These are phyloP conservation scores for Acanthamoeba healyi DNA, from an alignment of 208 protist genomes.

Conservation along the genomic window DNA sequence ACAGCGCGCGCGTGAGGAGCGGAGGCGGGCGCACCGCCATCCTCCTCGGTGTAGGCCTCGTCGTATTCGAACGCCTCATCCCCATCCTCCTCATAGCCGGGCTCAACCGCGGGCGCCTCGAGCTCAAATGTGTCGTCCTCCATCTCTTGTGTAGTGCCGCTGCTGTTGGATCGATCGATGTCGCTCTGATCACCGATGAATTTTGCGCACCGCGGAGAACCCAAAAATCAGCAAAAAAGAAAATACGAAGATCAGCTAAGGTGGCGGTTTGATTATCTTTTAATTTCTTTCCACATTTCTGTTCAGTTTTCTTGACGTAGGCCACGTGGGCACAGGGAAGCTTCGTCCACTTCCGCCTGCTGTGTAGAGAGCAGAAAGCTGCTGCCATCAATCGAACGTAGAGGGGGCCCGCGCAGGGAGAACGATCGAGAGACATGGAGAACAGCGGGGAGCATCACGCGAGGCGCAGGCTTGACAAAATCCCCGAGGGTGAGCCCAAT, in stretches of 20 bases:
- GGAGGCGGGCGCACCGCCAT: neutral
- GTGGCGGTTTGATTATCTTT: neutral
- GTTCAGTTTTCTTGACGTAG: no score
- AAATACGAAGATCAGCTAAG: neutral
- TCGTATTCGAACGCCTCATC: slow-evolving; percentile 38
- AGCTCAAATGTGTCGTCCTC: slow-evolving; percentile 74
- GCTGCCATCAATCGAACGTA: no score
- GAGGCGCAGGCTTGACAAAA: slow-evolving; percentile 40
- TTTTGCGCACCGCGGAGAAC: neutral
- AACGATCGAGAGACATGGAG: neutral
- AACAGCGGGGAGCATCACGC: neutral
- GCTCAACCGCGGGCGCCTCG: neutral
- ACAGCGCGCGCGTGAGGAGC: slow-evolving; percentile 6
- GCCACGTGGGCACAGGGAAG: no score
- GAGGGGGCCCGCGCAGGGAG: neutral
- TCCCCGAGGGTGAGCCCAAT: slow-evolving; percentile 62
- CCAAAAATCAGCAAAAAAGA: slow-evolving; percentile 1
- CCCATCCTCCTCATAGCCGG: neutral
- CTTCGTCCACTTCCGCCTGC: no score
- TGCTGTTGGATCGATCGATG: no score
- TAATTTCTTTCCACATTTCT: neutral
- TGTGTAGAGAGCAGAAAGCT: no score
- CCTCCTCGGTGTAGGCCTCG: slow-evolving; percentile 19
- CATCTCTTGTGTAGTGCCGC: slow-evolving; percentile 1
- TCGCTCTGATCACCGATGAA: neutral